These are phyloP conservation scores for Penicillium concentricum DNA, from an alignment of 2,329 filamentous ascomycete species.

Conservation along the genomic window DNA sequence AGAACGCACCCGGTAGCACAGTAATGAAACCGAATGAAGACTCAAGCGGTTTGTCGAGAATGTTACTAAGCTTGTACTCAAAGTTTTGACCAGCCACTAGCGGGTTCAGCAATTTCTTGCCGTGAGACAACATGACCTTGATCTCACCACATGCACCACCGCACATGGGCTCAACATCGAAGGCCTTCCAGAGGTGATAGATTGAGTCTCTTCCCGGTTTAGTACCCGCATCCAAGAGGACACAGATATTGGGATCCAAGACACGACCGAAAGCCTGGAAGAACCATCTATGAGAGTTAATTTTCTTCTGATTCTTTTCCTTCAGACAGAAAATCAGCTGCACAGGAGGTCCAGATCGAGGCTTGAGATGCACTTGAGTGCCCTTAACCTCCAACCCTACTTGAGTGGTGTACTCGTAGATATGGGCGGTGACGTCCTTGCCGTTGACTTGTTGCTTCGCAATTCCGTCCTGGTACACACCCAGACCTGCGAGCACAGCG, in stretches of 20 bases:
- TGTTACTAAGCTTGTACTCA: constrained; percentile 99
- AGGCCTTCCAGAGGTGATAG: constrained; percentile 98
- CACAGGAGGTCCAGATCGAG: constrained; percentile 79
- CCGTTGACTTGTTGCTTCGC: constrained; percentile 97
- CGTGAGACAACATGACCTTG: constrained; percentile 89
- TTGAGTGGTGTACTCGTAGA: constrained; percentile 72
- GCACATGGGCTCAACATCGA: constrained; percentile 96
- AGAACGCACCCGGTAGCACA: constrained; percentile 94
- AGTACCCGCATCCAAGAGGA: constrained; percentile 92
- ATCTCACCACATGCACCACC: constrained; percentile 97
- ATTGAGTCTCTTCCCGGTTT: constrained; percentile 92
- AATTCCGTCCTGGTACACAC: constrained; percentile 97
- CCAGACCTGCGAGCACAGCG: constrained; percentile 86
- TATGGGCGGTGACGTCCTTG: constrained; percentile 94
- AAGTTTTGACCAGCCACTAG: constrained; percentile 97
- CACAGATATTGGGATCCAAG: constrained; percentile 92
- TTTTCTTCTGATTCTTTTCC: constrained; percentile 99
- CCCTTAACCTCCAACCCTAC: constrained; percentile 82
- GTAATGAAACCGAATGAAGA: constrained; percentile 98
- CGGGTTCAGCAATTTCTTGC: constrained; percentile 87
- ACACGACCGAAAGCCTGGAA: constrained; percentile 95
- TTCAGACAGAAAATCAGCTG: constrained; percentile 98
- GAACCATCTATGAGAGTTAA: constrained; percentile 99
- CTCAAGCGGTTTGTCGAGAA: constrained; percentile 94
- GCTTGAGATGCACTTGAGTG: constrained; percentile 78